These are phyloP conservation scores for Aspergillus spinulosporus DNA, from an alignment of 2,329 filamentous ascomycete genomes.

Conservation along the genomic window DNA sequence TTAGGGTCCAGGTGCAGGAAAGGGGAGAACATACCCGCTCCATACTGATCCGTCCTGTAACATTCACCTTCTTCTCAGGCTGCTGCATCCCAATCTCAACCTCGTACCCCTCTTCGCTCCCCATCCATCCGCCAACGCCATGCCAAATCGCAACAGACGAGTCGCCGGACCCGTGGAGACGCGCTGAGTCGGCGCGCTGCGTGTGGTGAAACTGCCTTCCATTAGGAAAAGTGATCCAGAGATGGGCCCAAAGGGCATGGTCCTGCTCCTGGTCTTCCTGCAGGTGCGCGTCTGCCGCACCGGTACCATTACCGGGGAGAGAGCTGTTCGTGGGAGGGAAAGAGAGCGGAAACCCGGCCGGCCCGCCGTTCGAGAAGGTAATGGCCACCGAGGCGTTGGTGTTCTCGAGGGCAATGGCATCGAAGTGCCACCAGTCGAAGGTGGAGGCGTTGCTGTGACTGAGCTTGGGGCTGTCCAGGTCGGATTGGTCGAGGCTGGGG, in stretches of 20 bases:
- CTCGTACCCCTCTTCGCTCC: constrained; percentile 4
- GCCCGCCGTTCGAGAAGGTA: constrained; percentile 34
- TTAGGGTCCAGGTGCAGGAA: not conserved
- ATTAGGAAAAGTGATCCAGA: constrained; percentile 31
- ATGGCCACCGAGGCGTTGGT: constrained; percentile 31
- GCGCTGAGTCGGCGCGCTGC: not conserved
- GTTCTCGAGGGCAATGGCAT: constrained; percentile 34
- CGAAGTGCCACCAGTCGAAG: constrained; percentile 47
- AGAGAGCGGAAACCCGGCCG: constrained; percentile 41
- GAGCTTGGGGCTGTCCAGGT: constrained; percentile 31
- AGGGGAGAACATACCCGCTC: constrained; percentile 7
- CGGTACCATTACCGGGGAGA: not conserved
- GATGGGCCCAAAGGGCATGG: constrained; percentile 25
- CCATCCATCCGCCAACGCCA: constrained; percentile 1
- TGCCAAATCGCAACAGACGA: constrained; percentile 4
- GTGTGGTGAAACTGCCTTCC: constrained; percentile 6
- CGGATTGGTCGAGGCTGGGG: constrained; percentile 6
- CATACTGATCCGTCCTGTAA: constrained; percentile 15
- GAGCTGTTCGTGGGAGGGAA: not conserved
- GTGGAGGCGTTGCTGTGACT: constrained; percentile 29
- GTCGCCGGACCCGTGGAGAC: constrained; percentile 4
- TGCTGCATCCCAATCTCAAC: constrained; percentile 12
- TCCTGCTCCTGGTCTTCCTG: not conserved
- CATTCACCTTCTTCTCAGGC: not conserved
- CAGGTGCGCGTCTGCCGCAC: not conserved